Evolutionary conservation across 2,329 filamentous ascomycete genomes (phyloP), one percentile per base, ranked within the genome.

Genomic region (Coccinonectria pachysandricola): DNA sequence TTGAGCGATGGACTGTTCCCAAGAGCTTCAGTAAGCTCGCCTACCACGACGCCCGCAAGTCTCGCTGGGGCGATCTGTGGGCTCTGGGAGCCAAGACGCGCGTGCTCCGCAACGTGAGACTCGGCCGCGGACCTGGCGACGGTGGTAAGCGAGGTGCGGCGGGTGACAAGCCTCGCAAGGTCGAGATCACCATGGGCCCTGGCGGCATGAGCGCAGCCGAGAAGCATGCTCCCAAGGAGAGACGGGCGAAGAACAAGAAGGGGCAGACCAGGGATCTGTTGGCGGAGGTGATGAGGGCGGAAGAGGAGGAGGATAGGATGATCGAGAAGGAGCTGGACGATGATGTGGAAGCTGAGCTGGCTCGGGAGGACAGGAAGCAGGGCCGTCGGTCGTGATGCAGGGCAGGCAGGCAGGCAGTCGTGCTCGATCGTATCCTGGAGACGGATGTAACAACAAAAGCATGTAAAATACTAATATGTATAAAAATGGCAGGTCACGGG

Each of bases 1-100:
- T 95, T 17, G 88, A 98, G 62, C 82, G 91, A 29, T 98, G 91
- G 91, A 91, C 80, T 0, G 79, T 98, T 0, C 83, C 88, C 2
- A 76, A 76, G 42, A 85, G 77, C 33, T 91, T 79, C 56, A 79
- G 78, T 52, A 77, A 71, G 43, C 75, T 80, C 44, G 86, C 86
- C 1, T 96, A 88, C 59, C 84, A 82, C 43, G 91, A 96, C 50
- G 91, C 91, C 18, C 75, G 91, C 35, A 98, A 98, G 59, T 71
- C 79, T 1, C 62, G 61, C 27, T 96, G 88, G 91, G 91, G 91
- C 19, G 91, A 96, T 51, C 64, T 96, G 7, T 98, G 91, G 91
- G 86, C 88, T 1, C 64, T 96, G 1, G 91, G 91, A 0, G 88
- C 87, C 12, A 96, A 96, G 65, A 92, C 85, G 0, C 68, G 85